Conservation (phyloP, 2,329 filamentous ascomycete genomes). For the Sporothrix humicola region DNA sequence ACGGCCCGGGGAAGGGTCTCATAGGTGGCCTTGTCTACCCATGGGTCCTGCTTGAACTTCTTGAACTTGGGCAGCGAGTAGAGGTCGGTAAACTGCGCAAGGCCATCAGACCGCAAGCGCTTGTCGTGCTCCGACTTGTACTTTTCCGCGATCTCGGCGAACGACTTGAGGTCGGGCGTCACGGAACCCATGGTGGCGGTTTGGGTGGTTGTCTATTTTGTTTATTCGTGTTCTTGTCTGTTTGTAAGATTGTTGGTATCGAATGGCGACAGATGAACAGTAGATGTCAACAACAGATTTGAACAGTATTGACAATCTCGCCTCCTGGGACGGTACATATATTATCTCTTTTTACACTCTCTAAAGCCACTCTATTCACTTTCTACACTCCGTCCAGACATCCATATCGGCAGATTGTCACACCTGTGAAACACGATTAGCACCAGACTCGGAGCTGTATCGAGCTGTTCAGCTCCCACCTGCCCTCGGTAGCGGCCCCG, state of each 20-base stretch:
- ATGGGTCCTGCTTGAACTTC: not conserved
- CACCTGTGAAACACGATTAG: not conserved
- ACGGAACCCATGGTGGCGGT: not conserved
- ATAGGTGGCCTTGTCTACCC: not conserved
- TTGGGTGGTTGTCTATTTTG: not conserved
- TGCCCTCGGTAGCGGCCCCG: not conserved
- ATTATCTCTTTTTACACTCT: too few relatives aligned
- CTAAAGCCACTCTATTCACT: too few relatives aligned
- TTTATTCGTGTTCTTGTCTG: too few relatives aligned
- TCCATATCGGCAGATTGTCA: not conserved
- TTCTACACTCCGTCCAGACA: too few relatives aligned
- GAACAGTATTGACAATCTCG: too few relatives aligned
- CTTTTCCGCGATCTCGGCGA: not conserved
- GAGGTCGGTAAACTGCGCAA: not conserved
- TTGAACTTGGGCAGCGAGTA: slow-evolving; percentile 2
- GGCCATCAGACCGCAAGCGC: not conserved
- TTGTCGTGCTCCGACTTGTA: slow-evolving; percentile 6
- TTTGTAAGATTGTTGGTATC: too few relatives aligned
- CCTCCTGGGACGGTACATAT: too few relatives aligned
- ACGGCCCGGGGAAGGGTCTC: slow-evolving; percentile 8
- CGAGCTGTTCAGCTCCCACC: not conserved
- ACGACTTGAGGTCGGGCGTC: not conserved
- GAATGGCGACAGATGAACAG: too few relatives aligned
- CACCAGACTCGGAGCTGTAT: too few relatives aligned
- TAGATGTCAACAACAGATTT: too few relatives aligned